These are phyloP conservation scores for Paraphoma sp. DNA, from an alignment of 2,329 filamentous ascomycete species.

Conservation along the genomic window DNA sequence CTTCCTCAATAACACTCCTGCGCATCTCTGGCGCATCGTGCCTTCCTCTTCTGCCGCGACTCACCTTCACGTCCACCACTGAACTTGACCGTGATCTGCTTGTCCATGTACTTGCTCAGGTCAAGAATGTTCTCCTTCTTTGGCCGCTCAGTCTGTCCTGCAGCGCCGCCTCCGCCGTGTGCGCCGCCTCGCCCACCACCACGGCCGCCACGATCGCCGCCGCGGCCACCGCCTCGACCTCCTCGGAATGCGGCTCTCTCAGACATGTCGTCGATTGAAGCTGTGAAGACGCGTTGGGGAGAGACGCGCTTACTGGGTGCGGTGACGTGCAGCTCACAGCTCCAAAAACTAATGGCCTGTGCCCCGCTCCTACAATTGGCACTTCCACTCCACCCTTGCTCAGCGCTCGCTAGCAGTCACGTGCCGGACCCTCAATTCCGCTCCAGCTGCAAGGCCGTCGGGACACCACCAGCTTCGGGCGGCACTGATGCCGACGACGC, in stretches of 20 bases:
- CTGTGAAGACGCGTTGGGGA: conserved; percentile 13
- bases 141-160: conserved; percentile 66
- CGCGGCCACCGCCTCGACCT: conserved; percentile 37
- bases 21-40: too few relatives aligned
- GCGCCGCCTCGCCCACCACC: conserved; percentile 52
- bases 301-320: conserved; percentile 2
- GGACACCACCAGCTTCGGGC: not conserved
- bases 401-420: not conserved
- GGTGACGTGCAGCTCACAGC: conserved; percentile 31
- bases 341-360: conserved; percentile 12
- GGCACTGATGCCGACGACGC: not conserved
- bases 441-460: not conserved
- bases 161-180: conserved; percentile 35
- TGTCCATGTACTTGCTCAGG: conserved; percentile 94
- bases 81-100: conserved; percentile 94
- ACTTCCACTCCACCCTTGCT: not conserved
- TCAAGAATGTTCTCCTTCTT: conserved; percentile 99
- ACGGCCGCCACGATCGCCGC: conserved; percentile 48
- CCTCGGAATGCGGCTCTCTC: conserved; percentile 62
- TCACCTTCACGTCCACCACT: conserved; percentile 90
- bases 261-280: conserved; percentile 53
- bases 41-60: too few relatives aligned
- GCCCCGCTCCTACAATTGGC: conserved; percentile 2
- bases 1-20: not conserved
- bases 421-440: not conserved